A percentile compares a stretch with the other conserved stretches of the same genome.
These are phyloP conservation scores for Cytospora piceicola DNA, from an alignment of 2,329 filamentous ascomycete genomes.

Conservation along the genomic window DNA sequence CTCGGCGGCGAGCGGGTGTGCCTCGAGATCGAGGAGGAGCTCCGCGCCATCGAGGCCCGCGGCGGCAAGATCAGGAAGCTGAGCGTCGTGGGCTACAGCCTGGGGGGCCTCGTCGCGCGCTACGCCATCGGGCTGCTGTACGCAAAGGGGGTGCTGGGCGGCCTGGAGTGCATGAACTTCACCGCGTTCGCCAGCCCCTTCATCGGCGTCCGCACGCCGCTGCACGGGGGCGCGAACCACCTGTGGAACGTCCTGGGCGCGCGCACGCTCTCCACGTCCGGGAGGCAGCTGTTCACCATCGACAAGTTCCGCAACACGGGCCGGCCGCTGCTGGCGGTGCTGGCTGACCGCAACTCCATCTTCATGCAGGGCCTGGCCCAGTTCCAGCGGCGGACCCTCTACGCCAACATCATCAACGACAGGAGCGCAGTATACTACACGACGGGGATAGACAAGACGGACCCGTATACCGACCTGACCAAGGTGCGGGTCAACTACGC, in stretches of 20 bases:
- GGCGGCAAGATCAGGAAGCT: constrained; percentile 79
- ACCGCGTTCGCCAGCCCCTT: constrained; percentile 89
- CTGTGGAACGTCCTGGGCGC: constrained; percentile 86
- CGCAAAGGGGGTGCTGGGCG: constrained; percentile 78
- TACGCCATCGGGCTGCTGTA: constrained; percentile 86
- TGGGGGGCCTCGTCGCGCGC: constrained; percentile 83
- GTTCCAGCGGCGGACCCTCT: constrained; percentile 78
- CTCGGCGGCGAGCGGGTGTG: constrained; percentile 69
- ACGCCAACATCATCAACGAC: constrained; percentile 88
- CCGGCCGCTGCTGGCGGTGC: constrained; percentile 76
- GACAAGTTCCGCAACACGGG: constrained; percentile 84
- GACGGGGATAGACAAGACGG: constrained; percentile 73
- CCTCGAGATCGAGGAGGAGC: constrained; percentile 67
- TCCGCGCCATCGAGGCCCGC: constrained; percentile 57
- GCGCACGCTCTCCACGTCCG: constrained; percentile 78
- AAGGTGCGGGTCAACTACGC: constrained; percentile 74
- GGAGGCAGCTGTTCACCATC: constrained; percentile 83
- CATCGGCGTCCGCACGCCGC: constrained; percentile 73
- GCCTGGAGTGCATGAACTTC: constrained; percentile 86
- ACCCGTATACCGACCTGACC: constrained; percentile 74
- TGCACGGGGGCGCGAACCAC: constrained; percentile 66
- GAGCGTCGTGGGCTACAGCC: constrained; percentile 86
- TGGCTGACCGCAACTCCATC: constrained; percentile 82
- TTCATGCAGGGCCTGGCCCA: constrained; percentile 78
- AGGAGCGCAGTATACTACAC: constrained; percentile 82